phyloP scores from a whole-genome alignment of 768 basidiomycete genomes.

The Mrakia hoshinonis region DNA sequence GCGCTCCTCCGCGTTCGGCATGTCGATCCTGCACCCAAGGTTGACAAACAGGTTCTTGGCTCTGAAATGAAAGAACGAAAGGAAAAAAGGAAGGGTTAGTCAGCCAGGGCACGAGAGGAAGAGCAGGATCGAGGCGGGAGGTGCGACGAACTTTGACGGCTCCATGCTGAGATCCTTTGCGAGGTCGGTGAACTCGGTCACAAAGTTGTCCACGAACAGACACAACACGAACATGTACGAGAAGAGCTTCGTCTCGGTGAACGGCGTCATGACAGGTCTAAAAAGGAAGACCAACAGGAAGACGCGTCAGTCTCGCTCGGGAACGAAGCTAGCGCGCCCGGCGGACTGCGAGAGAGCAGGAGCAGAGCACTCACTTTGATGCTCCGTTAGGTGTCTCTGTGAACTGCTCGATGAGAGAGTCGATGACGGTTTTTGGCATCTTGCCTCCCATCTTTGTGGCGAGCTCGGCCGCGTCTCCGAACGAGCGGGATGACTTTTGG shows the following conservation, averaged over 20 bases:
- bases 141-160: slow-evolving; percentile 51
- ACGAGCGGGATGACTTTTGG: slow-evolving; percentile 40
- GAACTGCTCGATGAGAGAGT: slow-evolving; percentile 68
- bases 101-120: neutral
- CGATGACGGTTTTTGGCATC: slow-evolving; percentile 55
- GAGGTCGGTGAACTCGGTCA: slow-evolving; percentile 57
- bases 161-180: slow-evolving; percentile 67
- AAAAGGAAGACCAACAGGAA: neutral
- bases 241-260: slow-evolving; percentile 61
- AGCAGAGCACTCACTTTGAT: slow-evolving; percentile 48
- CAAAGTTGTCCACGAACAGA: slow-evolving; percentile 68
- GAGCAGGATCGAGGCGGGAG: neutral
- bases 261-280: slow-evolving; percentile 54
- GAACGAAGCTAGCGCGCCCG: neutral
- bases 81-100: neutral
- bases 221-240: slow-evolving; percentile 74
- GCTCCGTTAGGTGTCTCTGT: slow-evolving; percentile 65
- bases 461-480: slow-evolving; percentile 1
- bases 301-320: neutral
- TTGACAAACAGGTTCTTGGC: slow-evolving; percentile 66
- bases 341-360: neutral
- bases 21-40: slow-evolving; percentile 66
- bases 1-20: slow-evolving; percentile 55
- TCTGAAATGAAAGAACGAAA: slow-evolving; percentile 33
- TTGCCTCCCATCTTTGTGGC: slow-evolving; percentile 40